phyloP scores from a whole-genome alignment of 192 early-diverging fungal species.

The Coemansia sp. region DNA sequence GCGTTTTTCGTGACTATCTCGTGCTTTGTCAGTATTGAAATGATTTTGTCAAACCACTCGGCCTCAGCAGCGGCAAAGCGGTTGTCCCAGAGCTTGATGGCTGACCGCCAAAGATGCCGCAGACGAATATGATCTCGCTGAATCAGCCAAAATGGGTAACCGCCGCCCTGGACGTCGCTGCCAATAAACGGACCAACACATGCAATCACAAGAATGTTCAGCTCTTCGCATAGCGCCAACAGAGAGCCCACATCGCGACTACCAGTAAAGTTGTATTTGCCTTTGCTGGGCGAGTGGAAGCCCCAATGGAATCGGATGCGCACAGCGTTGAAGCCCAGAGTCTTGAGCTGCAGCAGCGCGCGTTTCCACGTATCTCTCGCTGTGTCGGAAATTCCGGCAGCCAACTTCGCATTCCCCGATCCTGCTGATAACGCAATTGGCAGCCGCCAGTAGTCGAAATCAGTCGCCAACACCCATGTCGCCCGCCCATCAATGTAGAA shows the following conservation, averaged over 20 bases:
- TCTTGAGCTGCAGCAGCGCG: constrained; percentile 70
- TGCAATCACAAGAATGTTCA: constrained; percentile 76
- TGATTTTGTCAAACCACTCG: constrained; percentile 74
- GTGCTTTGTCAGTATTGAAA: constrained; percentile 73
- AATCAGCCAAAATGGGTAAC: constrained; percentile 76
- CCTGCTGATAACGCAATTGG: constrained; percentile 50
- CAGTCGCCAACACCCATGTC: constrained; percentile 66
- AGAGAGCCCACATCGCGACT: constrained; percentile 72
- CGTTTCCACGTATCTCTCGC: constrained; percentile 57
- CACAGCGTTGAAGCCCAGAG: constrained; percentile 74
- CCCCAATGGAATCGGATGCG: constrained; percentile 92
- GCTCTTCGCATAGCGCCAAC: constrained; percentile 68
- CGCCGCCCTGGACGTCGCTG: constrained; percentile 73
- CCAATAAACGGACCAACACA: constrained; percentile 85
- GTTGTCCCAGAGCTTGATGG: constrained; percentile 69
- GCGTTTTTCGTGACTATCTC: constrained; percentile 67
- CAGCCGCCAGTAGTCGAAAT: constrained; percentile 89
- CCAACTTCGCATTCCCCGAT: neutral
- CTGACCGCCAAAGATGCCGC: constrained; percentile 66
- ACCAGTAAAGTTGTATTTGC: constrained; percentile 72
- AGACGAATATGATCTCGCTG: constrained; percentile 70
- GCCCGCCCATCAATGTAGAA: constrained; percentile 69
- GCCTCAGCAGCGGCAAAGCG: constrained; percentile 67
- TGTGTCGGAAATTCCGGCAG: neutral
- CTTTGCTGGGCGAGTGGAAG: constrained; percentile 74